These are phyloP conservation scores for Oenanthe sinensis DNA, from an alignment of 129 eudicot genomes.

Conservation along the genomic window DNA sequence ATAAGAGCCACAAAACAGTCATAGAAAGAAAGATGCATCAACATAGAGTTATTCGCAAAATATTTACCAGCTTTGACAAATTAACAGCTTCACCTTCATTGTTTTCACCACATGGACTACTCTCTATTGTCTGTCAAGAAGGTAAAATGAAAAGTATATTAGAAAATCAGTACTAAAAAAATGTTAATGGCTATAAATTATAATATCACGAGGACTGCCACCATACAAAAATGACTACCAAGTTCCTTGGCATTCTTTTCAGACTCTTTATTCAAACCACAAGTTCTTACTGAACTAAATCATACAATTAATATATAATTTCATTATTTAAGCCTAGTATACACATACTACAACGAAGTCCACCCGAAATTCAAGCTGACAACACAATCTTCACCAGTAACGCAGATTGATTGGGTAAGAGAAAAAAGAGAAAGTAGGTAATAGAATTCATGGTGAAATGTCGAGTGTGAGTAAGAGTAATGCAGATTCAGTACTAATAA, in stretches of 20 bases:
- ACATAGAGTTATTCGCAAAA: slow-evolving; percentile 14
- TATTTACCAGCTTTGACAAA: slow-evolving; percentile 77
- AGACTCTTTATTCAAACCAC: neutral
- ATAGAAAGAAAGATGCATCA: neutral
- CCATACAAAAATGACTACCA: neutral
- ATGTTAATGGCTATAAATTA: neutral
- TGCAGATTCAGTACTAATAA: neutral
- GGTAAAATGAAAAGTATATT: slow-evolving; percentile 11
- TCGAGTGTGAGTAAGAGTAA: neutral
- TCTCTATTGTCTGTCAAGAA: slow-evolving; percentile 75
- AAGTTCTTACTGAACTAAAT: neutral
- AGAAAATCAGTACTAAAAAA: neutral
- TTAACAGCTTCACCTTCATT: slow-evolving; percentile 80
- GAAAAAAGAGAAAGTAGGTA: neutral
- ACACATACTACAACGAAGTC: neutral
- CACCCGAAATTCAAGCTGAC: neutral
- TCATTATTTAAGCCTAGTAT: neutral
- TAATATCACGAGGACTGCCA: neutral
- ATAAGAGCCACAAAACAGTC: slow-evolving; percentile 10
- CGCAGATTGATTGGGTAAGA: neutral
- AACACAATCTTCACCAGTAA: neutral
- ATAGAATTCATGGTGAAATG: neutral
- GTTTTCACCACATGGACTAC: slow-evolving; percentile 89
- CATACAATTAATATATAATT: neutral
- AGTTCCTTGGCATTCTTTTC: neutral